A percentile compares a stretch with the other conserved stretches of the same genome.
phyloP scores from a whole-genome alignment of 2,329 filamentous ascomycete species.

The Cytospora mali region DNA sequence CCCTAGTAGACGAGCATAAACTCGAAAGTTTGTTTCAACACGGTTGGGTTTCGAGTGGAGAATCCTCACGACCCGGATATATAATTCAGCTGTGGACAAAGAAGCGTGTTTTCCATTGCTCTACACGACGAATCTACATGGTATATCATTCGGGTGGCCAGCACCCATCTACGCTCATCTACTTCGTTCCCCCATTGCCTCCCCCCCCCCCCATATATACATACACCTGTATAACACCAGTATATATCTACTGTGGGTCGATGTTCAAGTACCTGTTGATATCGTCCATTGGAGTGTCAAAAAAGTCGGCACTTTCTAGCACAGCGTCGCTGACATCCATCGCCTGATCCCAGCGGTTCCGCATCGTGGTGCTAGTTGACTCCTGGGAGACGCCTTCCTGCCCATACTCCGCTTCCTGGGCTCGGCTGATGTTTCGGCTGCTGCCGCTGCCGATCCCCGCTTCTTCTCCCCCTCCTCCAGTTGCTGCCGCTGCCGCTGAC shows the following conservation, averaged over 20 bases:
- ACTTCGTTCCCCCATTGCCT: neutral
- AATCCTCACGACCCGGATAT: neutral
- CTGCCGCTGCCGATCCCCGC: neutral
- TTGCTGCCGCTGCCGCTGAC: constrained; percentile 3
- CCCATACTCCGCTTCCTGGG: neutral
- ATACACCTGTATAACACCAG: neutral
- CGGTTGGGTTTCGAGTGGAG: neutral
- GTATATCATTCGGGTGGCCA: neutral
- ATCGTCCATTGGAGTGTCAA: constrained; percentile 10
- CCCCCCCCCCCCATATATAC: neutral
- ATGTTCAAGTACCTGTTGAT: constrained; percentile 24
- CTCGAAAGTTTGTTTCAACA: no score
- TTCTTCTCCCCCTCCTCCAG: neutral
- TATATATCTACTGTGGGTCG: constrained; percentile 20
- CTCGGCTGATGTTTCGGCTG: neutral
- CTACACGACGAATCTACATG: neutral
- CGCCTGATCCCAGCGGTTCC: constrained; percentile 17
- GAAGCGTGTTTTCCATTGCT: neutral
- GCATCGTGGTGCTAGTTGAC: constrained; percentile 1
- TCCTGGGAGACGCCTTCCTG: constrained; percentile 19
- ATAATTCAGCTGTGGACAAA: neutral
- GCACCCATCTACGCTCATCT: neutral
- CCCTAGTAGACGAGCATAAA: no score
- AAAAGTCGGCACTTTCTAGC: constrained; percentile 20
- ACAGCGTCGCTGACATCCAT: constrained; percentile 10